phyloP scores from a whole-genome alignment of 805 yeast genomes.

The Metschnikowia colocasiae region DNA sequence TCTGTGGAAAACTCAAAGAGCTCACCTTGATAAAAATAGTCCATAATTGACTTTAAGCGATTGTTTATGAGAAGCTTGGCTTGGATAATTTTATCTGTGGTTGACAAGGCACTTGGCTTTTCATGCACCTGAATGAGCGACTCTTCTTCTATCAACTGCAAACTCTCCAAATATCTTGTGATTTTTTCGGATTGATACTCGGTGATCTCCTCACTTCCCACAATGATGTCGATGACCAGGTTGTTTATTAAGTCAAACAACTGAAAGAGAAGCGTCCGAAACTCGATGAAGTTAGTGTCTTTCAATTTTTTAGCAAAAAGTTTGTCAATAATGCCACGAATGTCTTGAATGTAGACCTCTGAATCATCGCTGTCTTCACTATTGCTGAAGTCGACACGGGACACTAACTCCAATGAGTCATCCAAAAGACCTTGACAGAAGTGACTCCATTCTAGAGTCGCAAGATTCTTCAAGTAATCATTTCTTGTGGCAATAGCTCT shows the following conservation, averaged over 20 bases:
- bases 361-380: slow-evolving; percentile 13
- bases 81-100: slow-evolving; percentile 24
- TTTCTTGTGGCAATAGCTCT: slow-evolving; percentile 19
- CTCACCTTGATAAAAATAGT: slow-evolving; percentile 49
- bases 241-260: slow-evolving; percentile 28
- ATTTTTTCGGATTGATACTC: slow-evolving; percentile 34
- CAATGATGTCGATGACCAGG: slow-evolving; percentile 26
- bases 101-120: slow-evolving; percentile 8
- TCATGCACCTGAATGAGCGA: slow-evolving; percentile 11
- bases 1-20: slow-evolving; percentile 46
- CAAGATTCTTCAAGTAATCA: slow-evolving; percentile 16
- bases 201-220: slow-evolving; percentile 29
- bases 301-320: slow-evolving; percentile 21
- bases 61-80: slow-evolving; percentile 30
- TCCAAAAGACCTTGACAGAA: slow-evolving; percentile 17
- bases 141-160: slow-evolving; percentile 10
- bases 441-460: slow-evolving; percentile 22
- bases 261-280: slow-evolving; percentile 24
- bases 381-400: slow-evolving; percentile 16
- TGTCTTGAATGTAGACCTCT: slow-evolving; percentile 18
- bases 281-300: slow-evolving; percentile 26
- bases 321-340: slow-evolving; percentile 15
- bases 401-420: slow-evolving; percentile 18
- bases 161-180: slow-evolving; percentile 23
- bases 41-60: slow-evolving; percentile 46